Conservation (phyloP, 352 stramenopile genomes). For the Achlya hypogyna region DNA sequence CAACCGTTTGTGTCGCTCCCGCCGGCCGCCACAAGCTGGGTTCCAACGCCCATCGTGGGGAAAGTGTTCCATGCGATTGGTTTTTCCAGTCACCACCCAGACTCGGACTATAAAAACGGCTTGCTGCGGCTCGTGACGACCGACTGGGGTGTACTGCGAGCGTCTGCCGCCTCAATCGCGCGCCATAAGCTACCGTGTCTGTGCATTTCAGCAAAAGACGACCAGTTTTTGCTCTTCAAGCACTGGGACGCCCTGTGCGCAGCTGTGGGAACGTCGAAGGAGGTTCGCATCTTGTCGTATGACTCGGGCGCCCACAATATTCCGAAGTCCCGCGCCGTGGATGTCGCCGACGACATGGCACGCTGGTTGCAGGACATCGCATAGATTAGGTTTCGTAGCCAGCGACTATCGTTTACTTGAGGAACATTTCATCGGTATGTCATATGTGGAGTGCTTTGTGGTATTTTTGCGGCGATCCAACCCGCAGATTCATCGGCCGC, state of each 20-base stretch:
- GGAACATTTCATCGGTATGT: no score
- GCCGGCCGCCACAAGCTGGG: neutral
- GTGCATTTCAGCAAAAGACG: neutral
- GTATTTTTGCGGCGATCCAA: no score
- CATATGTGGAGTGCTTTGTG: no score
- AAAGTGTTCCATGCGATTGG: constrained; percentile 11
- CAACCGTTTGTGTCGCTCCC: neutral
- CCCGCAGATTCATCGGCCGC: no score
- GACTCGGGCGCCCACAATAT: neutral
- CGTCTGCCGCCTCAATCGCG: neutral
- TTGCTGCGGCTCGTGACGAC: constrained; percentile 5
- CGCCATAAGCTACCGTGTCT: neutral
- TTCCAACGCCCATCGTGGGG: neutral
- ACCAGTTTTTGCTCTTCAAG: neutral
- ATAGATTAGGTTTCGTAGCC: no score
- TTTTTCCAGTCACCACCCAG: neutral
- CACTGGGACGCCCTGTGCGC: neutral
- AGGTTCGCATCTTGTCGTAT: neutral
- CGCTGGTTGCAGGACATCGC: no score
- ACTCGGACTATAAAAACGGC: neutral
- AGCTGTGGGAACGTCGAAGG: neutral
- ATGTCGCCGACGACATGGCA: neutral
- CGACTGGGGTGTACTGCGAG: neutral
- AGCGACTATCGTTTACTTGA: no score
- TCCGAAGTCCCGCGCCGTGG: neutral